A percentile compares a stretch with the other conserved stretches of the same genome.
These are phyloP conservation scores for Umbelopsis sp. DNA, from an alignment of 192 early-diverging fungal genomes.

Conservation along the genomic window DNA sequence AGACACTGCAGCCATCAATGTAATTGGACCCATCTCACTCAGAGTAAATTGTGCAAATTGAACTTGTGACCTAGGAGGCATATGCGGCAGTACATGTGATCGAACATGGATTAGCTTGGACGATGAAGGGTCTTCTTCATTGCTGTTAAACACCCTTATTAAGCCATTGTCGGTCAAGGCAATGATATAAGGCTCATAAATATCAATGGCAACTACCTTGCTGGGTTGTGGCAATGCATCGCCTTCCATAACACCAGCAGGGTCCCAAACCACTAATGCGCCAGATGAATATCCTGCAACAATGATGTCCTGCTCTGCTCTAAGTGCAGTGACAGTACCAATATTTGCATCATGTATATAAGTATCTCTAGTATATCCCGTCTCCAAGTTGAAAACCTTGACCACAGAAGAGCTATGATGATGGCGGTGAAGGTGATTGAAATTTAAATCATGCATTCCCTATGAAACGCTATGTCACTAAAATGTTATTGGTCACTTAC, in stretches of 20 bases:
- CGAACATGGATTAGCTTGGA: background rate
- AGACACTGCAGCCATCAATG: constrained; percentile 21
- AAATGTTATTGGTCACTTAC: background rate
- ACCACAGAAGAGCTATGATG: constrained; percentile 1
- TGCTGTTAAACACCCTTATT: background rate
- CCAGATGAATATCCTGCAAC: constrained; percentile 18
- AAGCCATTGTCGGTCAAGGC: constrained; percentile 6
- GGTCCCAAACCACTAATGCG: constrained; percentile 11
- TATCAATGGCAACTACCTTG: constrained; percentile 19
- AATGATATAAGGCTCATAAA: constrained; percentile 19
- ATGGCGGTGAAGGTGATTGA: background rate
- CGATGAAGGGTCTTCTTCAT: background rate
- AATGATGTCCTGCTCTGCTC: constrained; percentile 21
- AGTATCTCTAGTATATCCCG: constrained; percentile 13
- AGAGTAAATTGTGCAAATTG: constrained; percentile 11
- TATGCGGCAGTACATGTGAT: background rate
- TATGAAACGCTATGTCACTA: background rate
- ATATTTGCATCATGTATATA: background rate
- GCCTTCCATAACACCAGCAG: constrained; percentile 8
- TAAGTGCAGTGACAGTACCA: constrained; percentile 3
- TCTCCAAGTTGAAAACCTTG: constrained; percentile 21
- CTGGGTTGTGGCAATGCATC: background rate
- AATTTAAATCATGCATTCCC: too few species aligned
- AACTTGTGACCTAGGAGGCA: constrained; percentile 2
- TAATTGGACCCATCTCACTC: constrained; percentile 15